Conservation (phyloP, 345 rosid genomes). For the Lenwebbia sp. region DNA sequence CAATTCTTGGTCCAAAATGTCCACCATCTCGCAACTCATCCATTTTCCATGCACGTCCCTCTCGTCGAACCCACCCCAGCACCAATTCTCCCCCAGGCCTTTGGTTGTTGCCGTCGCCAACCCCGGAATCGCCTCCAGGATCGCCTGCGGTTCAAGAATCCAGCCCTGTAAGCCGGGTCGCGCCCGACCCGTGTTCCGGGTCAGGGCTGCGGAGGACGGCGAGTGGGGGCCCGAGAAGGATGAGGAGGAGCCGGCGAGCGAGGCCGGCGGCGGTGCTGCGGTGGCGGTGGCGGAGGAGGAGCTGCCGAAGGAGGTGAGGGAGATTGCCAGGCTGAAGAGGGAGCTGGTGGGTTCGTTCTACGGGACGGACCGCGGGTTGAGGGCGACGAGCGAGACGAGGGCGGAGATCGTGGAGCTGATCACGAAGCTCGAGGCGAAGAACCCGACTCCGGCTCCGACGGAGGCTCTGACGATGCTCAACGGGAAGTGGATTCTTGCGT, state of each 20-base stretch:
- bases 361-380: constrained; percentile 72
- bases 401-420: constrained; percentile 88
- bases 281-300: constrained; percentile 3
- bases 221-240: constrained; percentile 6
- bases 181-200: not conserved
- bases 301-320: constrained; percentile 20
- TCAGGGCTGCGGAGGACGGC: constrained; percentile 2
- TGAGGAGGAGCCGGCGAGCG: constrained; percentile 7
- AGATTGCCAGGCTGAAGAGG: constrained; percentile 53
- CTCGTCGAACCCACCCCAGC: not conserved
- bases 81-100: not conserved
- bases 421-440: constrained; percentile 72
- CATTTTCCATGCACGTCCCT: not conserved
- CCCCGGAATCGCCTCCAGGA: not conserved
- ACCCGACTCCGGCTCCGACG: constrained; percentile 81
- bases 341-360: constrained; percentile 55
- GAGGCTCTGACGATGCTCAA: constrained; percentile 71
- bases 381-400: constrained; percentile 70
- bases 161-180: not conserved
- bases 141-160: not conserved
- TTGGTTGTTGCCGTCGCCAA: not conserved
- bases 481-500: constrained; percentile 95
- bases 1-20: not conserved
- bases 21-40: constrained; percentile 1
- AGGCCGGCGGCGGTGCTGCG: not conserved